Conservation (phyloP, 805 yeast genomes). For the Saturnispora gosingensis region DNA sequence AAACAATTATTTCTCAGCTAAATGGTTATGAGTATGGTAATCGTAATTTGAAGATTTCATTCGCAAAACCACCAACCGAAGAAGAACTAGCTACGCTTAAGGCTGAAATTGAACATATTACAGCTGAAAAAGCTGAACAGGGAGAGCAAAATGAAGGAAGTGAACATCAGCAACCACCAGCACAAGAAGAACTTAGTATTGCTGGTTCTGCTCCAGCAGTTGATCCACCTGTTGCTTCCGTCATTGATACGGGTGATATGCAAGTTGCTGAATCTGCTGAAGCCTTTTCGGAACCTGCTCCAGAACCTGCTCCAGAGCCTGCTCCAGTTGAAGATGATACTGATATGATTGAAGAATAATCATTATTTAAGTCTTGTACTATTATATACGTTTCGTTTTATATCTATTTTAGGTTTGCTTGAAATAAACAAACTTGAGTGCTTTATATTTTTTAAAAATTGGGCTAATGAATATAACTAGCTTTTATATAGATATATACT, state of each 20-base stretch:
- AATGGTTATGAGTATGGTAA: slow-evolving; percentile 80
- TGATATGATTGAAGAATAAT: slow-evolving; percentile 21
- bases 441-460: not conserved
- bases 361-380: not conserved
- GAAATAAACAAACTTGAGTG: not conserved
- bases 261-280: not conserved
- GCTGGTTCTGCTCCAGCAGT: slow-evolving; percentile 4
- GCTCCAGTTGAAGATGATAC: slow-evolving; percentile 15
- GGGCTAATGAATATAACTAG: not conserved
- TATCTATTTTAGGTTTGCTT: not conserved
- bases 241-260: not conserved
- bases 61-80: slow-evolving; percentile 35
- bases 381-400: not conserved
- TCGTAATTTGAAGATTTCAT: slow-evolving; percentile 59
- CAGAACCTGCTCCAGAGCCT: slow-evolving; percentile 1
- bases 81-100: slow-evolving; percentile 9
- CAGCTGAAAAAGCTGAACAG: not conserved
- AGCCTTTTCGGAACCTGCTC: not conserved
- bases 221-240: slow-evolving; percentile 1
- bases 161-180: not conserved
- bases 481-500: not conserved
- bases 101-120: slow-evolving; percentile 14
- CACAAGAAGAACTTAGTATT: slow-evolving; percentile 1
- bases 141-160: not conserved
- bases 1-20: slow-evolving; percentile 63